These are phyloP conservation scores for Alternaria sp. DNA, from an alignment of 2,329 filamentous ascomycete genomes.

Conservation along the genomic window DNA sequence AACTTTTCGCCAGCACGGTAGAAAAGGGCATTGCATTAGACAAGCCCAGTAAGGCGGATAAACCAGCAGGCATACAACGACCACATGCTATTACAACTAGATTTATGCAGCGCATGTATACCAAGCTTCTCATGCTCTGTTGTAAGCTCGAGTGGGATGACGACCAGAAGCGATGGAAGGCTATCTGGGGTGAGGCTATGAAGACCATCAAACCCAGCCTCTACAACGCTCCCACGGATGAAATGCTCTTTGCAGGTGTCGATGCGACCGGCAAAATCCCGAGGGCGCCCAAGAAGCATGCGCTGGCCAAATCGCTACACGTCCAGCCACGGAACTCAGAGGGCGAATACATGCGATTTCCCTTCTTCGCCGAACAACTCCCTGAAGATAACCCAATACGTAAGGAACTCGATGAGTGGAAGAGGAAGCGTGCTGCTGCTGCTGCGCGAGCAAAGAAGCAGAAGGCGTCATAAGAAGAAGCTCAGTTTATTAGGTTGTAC, in stretches of 20 bases:
- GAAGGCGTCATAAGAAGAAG: not conserved
- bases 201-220: constrained; percentile 18
- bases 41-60: constrained; percentile 40
- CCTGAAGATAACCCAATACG: constrained; percentile 29
- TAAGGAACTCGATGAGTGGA: constrained; percentile 29
- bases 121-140: constrained; percentile 52
- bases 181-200: constrained; percentile 35
- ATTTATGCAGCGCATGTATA: constrained; percentile 59
- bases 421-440: constrained; percentile 27
- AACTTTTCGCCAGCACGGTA: constrained; percentile 18
- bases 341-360: constrained; percentile 29
- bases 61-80: constrained; percentile 29
- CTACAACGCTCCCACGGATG: constrained; percentile 30
- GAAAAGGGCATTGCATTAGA: constrained; percentile 32
- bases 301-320: not conserved
- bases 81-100: constrained; percentile 53
- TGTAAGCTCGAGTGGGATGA: constrained; percentile 54
- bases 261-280: constrained; percentile 27
- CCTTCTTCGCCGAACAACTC: constrained; percentile 36
- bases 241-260: constrained; percentile 42
- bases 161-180: constrained; percentile 35
- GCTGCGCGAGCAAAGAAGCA: constrained; percentile 7
- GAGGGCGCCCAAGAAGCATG: constrained; percentile 10
- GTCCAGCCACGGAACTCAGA: constrained; percentile 27
- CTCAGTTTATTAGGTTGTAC: not conserved